Conservation (phyloP, 495 filamentous ascomycete species). For the Bathelium albidoporum region DNA sequence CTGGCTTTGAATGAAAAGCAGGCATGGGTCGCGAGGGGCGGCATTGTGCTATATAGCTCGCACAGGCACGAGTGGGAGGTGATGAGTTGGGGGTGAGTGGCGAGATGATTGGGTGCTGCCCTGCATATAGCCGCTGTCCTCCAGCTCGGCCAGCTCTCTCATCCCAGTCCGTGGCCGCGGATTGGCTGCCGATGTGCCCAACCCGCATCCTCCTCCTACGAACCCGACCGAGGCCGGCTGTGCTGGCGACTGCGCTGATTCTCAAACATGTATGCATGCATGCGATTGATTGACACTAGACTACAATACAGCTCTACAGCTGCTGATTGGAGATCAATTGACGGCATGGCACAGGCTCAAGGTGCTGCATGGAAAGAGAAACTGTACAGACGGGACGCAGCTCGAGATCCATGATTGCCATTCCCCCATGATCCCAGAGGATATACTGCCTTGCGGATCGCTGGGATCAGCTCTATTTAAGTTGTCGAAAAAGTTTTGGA, state of each 20-base stretch:
- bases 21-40: not conserved
- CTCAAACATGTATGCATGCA: not conserved
- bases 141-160: not conserved
- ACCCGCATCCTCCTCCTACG: not conserved
- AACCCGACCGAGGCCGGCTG: not conserved
- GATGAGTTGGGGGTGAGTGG: not conserved
- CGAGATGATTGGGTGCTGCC: not conserved
- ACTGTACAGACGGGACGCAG: not conserved
- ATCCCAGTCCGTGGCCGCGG: not conserved
- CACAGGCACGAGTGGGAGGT: not conserved
- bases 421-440: not conserved
- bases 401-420: not conserved
- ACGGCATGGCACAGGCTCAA: not conserved
- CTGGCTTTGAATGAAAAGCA: not conserved
- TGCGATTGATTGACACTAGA: not conserved
- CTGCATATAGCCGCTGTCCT: not conserved
- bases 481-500: constrained; percentile 81
- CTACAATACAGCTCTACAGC: not conserved
- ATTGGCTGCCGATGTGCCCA: not conserved
- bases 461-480: constrained; percentile 53
- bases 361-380: not conserved
- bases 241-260: not conserved
- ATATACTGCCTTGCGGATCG: not conserved
- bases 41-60: constrained; percentile 1
- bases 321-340: not conserved